These are phyloP conservation scores for Pyrus communis DNA, from an alignment of 306 rosid genomes.

Conservation along the genomic window DNA sequence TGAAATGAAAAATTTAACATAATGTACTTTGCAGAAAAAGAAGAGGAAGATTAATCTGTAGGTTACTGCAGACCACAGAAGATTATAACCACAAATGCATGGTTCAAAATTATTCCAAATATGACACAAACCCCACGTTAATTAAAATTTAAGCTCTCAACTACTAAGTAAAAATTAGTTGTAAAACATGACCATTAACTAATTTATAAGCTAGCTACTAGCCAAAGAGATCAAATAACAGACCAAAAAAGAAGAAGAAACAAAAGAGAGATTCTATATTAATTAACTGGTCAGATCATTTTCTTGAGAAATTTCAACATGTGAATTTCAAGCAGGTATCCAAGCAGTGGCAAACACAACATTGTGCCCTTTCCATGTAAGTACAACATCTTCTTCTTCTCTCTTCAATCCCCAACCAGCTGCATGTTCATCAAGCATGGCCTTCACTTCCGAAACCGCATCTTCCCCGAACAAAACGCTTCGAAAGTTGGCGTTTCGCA, in stretches of 20 bases:
- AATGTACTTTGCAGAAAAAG: background rate
- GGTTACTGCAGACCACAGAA: background rate
- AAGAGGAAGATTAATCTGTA: background rate
- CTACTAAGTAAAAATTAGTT: background rate
- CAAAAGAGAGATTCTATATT: background rate
- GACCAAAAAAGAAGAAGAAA: background rate
- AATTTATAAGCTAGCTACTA: background rate
- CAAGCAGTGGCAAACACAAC: slow-evolving; percentile 86
- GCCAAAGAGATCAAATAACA: background rate
- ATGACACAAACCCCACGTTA: background rate
- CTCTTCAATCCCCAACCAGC: slow-evolving; percentile 97
- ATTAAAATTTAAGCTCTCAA: background rate
- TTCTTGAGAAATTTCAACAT: background rate
- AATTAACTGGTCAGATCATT: background rate
- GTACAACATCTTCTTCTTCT: slow-evolving; percentile 68
- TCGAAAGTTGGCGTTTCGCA: slow-evolving; percentile 53
- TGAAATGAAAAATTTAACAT: background rate
- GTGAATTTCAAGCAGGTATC: slow-evolving; percentile 49
- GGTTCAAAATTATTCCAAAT: background rate
- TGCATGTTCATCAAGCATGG: slow-evolving; percentile 88
- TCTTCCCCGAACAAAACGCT: slow-evolving; percentile 59
- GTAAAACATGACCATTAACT: background rate
- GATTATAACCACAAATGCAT: background rate
- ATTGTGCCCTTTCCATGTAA: slow-evolving; percentile 96
- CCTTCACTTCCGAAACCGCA: slow-evolving; percentile 56